Conservation (phyloP, 1,139 yeast species). For the Debaryomyces robertsiae region DNA sequence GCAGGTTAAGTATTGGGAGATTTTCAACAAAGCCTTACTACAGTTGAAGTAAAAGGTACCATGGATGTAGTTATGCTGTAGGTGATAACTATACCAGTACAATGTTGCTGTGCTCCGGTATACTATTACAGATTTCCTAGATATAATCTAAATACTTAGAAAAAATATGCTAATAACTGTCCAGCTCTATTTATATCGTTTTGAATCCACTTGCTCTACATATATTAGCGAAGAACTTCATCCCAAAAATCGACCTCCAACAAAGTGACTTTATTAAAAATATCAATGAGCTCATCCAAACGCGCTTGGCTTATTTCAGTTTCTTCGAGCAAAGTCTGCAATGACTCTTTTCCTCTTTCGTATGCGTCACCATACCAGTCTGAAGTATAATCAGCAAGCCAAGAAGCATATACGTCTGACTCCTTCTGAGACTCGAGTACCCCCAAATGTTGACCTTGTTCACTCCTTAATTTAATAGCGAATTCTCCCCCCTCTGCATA, state of each 20-base stretch:
- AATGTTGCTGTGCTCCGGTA: too few relatives aligned
- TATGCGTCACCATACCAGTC: conserved; percentile 60
- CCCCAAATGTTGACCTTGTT: conserved; percentile 15
- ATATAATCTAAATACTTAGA: too few relatives aligned
- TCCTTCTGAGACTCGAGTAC: conserved; percentile 14
- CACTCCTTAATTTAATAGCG: conserved; percentile 14
- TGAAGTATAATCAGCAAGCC: conserved; percentile 65
- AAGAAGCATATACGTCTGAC: conserved; percentile 46
- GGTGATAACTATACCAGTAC: too few relatives aligned
- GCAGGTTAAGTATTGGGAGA: conserved; percentile 7
- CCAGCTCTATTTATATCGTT: too few relatives aligned
- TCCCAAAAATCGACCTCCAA: conserved; percentile 72
- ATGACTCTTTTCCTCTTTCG: conserved; percentile 44
- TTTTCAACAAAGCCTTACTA: too few relatives aligned
- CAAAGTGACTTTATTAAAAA: conserved; percentile 59
- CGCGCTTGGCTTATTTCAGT: conserved; percentile 36
- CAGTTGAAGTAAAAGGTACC: too few relatives aligned
- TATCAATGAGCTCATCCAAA: conserved; percentile 53
- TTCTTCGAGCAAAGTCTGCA: conserved; percentile 45
- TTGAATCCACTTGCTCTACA: too few relatives aligned
- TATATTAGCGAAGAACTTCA: conserved; percentile 27
- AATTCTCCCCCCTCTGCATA: conserved; percentile 54
- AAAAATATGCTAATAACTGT: too few relatives aligned
- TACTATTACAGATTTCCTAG: too few relatives aligned
- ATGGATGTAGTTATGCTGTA: too few relatives aligned